phyloP scores from a whole-genome alignment of 192 early-diverging fungal genomes.

The Dimargaris verticillata region DNA sequence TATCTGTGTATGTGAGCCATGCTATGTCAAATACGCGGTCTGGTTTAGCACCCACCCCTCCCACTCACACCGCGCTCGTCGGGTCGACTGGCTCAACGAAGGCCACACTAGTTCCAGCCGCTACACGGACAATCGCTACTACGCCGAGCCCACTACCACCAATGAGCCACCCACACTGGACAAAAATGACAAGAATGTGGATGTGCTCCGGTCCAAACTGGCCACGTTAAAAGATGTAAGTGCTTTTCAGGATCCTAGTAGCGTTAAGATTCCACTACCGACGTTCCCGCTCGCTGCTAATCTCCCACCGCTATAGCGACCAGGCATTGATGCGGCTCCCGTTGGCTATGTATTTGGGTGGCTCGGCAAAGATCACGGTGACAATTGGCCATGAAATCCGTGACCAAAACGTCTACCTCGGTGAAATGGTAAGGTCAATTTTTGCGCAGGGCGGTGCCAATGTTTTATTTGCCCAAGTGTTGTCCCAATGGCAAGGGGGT shows the following conservation, averaged over 20 bases:
- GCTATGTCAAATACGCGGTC: too few relatives aligned
- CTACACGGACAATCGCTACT: conserved; percentile 4
- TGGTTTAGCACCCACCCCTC: background rate
- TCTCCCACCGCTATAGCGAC: too few relatives aligned
- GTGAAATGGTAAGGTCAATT: conserved; percentile 1
- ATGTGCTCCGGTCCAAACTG: conserved; percentile 3
- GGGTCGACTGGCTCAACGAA: conserved; percentile 7
- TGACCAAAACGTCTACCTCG: background rate
- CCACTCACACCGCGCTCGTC: conserved; percentile 1
- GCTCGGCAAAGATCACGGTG: background rate
- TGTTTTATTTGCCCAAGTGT: too few relatives aligned
- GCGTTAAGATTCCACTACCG: too few relatives aligned
- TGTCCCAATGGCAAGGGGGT: too few relatives aligned
- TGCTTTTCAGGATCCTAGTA: too few relatives aligned
- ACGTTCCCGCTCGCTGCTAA: too few relatives aligned
- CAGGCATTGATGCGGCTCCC: too few relatives aligned
- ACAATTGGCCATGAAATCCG: conserved; percentile 5
- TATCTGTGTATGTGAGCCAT: too few relatives aligned
- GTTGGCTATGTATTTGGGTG: background rate
- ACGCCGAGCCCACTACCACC: background rate
- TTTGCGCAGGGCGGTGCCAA: too few relatives aligned
- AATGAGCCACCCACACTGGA: background rate
- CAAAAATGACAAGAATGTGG: conserved; percentile 2
- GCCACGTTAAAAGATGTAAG: conserved; percentile 3
- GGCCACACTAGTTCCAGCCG: conserved; percentile 3